Percentiles rank a stretch among this genome's conserved stretches.
phyloP scores from a whole-genome alignment of 768 basidiomycete species.

The Boletus bicolor region DNA sequence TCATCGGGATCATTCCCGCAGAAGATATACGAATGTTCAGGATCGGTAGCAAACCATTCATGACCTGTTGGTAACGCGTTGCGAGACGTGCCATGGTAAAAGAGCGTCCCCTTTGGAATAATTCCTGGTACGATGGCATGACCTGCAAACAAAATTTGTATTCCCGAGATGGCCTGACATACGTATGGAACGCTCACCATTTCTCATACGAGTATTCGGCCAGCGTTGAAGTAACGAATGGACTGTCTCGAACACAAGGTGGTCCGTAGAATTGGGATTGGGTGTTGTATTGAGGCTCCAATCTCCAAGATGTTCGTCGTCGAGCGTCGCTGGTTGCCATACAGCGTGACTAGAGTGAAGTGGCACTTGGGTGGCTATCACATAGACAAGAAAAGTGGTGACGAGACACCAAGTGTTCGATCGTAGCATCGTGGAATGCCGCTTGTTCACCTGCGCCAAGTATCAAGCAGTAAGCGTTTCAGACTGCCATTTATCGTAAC shows the following conservation, averaged over 20 bases:
- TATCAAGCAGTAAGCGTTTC: not conserved
- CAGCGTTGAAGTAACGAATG: conserved; percentile 36
- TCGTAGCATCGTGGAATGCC: not conserved
- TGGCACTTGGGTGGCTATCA: not conserved
- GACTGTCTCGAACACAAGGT: conserved; percentile 23
- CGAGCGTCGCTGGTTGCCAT: not conserved
- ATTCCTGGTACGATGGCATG: conserved; percentile 27
- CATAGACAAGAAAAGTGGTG: not conserved
- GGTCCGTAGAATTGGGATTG: conserved; percentile 23
- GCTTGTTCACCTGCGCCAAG: not conserved
- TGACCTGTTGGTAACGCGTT: conserved; percentile 19
- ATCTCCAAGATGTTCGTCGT: not conserved
- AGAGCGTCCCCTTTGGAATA: conserved; percentile 32
- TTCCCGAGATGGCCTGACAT: not conserved
- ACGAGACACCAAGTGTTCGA: not conserved
- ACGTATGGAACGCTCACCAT: conserved; percentile 20
- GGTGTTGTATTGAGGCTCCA: not conserved
- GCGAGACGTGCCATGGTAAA: conserved; percentile 30
- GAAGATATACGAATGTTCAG: conserved; percentile 38
- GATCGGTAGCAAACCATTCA: conserved; percentile 33
- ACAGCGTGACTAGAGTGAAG: not conserved
- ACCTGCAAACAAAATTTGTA: not conserved
- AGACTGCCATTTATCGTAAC: not conserved
- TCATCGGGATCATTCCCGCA: conserved; percentile 20
- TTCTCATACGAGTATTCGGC: conserved; percentile 43